phyloP scores from a whole-genome alignment of 2,329 filamentous ascomycete species.

The Xylariaceae sp. region DNA sequence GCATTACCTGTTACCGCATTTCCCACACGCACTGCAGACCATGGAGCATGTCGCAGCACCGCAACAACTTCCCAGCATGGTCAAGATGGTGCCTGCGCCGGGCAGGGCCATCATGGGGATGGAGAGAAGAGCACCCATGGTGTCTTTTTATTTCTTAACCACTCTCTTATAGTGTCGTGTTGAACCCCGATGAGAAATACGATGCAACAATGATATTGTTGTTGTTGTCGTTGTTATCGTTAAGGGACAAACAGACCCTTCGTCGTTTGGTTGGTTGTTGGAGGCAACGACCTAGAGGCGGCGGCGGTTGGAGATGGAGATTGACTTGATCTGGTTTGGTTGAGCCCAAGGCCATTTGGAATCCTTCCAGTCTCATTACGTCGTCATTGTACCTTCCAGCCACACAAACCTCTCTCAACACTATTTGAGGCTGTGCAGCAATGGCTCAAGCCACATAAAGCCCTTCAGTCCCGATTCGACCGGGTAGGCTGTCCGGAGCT shows the following conservation, averaged over 20 bases:
- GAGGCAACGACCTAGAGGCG: neutral
- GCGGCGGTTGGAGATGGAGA: neutral
- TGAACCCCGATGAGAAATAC: too few species aligned
- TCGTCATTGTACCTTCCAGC: too few species aligned
- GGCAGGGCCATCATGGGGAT: slow-evolving; percentile 86
- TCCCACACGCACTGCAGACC: slow-evolving; percentile 91
- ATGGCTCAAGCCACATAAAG: too few species aligned
- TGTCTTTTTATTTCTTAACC: too few species aligned
- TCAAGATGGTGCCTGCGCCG: slow-evolving; percentile 75
- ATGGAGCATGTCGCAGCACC: slow-evolving; percentile 95
- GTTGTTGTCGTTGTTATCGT: neutral
- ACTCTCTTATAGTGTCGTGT: too few species aligned
- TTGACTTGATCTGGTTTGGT: too few species aligned
- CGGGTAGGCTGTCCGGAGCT: too few species aligned
- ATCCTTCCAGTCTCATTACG: too few species aligned
- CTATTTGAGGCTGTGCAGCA: too few species aligned
- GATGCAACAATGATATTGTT: neutral
- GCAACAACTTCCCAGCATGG: slow-evolving; percentile 84
- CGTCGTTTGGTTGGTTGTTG: neutral
- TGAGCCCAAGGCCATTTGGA: too few species aligned
- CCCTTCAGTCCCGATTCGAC: too few species aligned
- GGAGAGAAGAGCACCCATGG: slow-evolving; percentile 88
- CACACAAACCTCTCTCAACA: too few species aligned
- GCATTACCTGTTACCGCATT: slow-evolving; percentile 85
- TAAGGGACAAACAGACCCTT: neutral